Conservation (phyloP, 306 rosid species). For the Lathyrus aphaca region DNA sequence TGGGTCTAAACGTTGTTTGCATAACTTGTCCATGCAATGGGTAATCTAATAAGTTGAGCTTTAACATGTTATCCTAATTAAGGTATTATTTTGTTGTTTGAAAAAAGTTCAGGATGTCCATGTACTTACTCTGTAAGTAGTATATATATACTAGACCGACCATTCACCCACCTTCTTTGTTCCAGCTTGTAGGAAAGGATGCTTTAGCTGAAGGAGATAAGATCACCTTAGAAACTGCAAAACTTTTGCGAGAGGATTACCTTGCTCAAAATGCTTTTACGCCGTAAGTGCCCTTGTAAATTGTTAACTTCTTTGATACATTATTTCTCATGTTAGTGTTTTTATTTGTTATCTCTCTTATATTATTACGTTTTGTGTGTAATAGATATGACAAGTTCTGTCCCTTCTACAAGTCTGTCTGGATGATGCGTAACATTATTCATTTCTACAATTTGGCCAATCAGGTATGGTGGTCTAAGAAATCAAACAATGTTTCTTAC, state of each 20-base stretch:
- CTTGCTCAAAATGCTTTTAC: conserved; percentile 99
- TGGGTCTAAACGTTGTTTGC: conserved; percentile 22
- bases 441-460: conserved; percentile 97
- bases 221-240: conserved; percentile 97
- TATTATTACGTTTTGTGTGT: conserved; percentile 13
- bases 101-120: conserved; percentile 19
- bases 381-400: conserved; percentile 95
- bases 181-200: conserved; percentile 98
- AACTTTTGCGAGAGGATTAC: conserved; percentile 99
- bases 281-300: conserved; percentile 60
- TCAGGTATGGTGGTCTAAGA: conserved; percentile 61
- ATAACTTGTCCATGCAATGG: background rate
- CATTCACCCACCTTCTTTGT: conserved; percentile 28
- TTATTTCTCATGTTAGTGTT: conserved; percentile 19
- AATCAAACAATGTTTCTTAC: conserved; percentile 13
- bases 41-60: conserved; percentile 33
- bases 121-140: conserved; percentile 10
- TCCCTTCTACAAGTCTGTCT: conserved; percentile 99
- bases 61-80: conserved; percentile 19
- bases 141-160: conserved; percentile 27
- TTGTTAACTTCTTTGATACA: conserved; percentile 23
- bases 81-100: conserved; percentile 33
- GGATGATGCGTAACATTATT: conserved; percentile 99
- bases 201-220: conserved; percentile 98
- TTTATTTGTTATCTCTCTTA: conserved; percentile 30